A percentile compares a stretch with the other conserved stretches of the same genome.
phyloP scores from a whole-genome alignment of 192 early-diverging fungal species.

The Podila minutissima region DNA sequence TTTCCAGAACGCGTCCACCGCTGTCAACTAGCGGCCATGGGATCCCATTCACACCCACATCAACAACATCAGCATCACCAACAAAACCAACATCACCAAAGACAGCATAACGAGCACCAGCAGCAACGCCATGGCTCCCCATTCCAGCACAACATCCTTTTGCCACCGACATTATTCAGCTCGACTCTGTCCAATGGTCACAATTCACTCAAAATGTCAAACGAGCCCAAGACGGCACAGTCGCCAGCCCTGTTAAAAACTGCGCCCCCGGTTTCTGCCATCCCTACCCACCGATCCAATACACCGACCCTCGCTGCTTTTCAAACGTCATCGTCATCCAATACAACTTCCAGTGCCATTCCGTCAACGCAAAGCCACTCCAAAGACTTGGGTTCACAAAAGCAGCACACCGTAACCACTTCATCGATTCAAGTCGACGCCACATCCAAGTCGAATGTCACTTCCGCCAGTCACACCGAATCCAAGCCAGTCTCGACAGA shows the following conservation, averaged over 20 bases:
- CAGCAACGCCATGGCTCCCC: not conserved
- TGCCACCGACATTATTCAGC: slow-evolving; percentile 21
- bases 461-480: not conserved
- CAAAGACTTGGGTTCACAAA: too few relatives aligned
- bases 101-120: not conserved
- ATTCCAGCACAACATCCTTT: slow-evolving; percentile 14
- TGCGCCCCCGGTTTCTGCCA: not conserved
- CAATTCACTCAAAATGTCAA: not conserved
- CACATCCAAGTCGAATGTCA: too few relatives aligned
- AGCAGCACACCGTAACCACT: too few relatives aligned
- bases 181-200: not conserved
- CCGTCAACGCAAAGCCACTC: too few relatives aligned
- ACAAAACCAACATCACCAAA: not conserved
- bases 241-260: not conserved
- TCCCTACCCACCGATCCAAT: not conserved
- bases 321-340: not conserved
- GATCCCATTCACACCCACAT: not conserved
- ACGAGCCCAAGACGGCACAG: not conserved
- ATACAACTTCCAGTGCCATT: not conserved
- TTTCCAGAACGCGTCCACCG: not conserved
- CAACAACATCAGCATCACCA: not conserved
- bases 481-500: not conserved
- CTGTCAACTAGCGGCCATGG: not conserved
- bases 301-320: not conserved
- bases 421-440: too few relatives aligned